A percentile compares a stretch with the other conserved stretches of the same genome.
Conservation (phyloP, 768 basidiomycete genomes). For the Trametes cinnabarina region DNA sequence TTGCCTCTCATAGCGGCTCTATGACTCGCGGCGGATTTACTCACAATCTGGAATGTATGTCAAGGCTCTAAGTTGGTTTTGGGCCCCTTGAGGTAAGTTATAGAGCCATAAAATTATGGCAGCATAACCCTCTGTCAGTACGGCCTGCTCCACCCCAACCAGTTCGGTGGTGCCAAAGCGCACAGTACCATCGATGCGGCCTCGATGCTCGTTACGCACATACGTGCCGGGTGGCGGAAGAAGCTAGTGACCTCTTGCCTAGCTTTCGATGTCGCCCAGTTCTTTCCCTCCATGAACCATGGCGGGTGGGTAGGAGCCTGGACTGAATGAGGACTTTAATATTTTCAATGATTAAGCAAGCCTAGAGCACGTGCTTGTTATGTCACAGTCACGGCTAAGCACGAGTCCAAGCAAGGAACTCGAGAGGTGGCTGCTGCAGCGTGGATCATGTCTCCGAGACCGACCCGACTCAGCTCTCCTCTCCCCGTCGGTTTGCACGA, state of each 20-base stretch:
- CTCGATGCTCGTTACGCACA: slow-evolving; percentile 12
- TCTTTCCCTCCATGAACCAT: slow-evolving; percentile 24
- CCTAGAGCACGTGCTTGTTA: background rate
- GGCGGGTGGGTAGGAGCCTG: too few species aligned
- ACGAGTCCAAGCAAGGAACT: background rate
- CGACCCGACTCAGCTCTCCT: background rate
- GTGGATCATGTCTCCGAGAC: slow-evolving; percentile 12
- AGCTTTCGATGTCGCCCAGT: slow-evolving; percentile 21
- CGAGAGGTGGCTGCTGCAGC: background rate
- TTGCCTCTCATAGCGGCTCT: too few species aligned
- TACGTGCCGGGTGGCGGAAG: slow-evolving; percentile 5
- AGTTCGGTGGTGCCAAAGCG: slow-evolving; percentile 22
- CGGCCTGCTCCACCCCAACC: slow-evolving; percentile 18
- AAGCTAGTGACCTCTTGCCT: slow-evolving; percentile 10
- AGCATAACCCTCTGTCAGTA: too few species aligned
- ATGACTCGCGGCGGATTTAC: too few species aligned
- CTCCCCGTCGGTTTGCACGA: background rate
- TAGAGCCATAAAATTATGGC: too few species aligned
- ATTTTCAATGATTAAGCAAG: too few species aligned
- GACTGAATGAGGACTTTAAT: too few species aligned
- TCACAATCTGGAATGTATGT: too few species aligned
- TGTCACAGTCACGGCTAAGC: slow-evolving; percentile 1
- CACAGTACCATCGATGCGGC: slow-evolving; percentile 23
- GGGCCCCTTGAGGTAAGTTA: too few species aligned
- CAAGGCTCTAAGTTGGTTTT: too few species aligned